Conservation (phyloP, 2,329 filamentous ascomycete species). For the Uncinocarpus reesii region DNA sequence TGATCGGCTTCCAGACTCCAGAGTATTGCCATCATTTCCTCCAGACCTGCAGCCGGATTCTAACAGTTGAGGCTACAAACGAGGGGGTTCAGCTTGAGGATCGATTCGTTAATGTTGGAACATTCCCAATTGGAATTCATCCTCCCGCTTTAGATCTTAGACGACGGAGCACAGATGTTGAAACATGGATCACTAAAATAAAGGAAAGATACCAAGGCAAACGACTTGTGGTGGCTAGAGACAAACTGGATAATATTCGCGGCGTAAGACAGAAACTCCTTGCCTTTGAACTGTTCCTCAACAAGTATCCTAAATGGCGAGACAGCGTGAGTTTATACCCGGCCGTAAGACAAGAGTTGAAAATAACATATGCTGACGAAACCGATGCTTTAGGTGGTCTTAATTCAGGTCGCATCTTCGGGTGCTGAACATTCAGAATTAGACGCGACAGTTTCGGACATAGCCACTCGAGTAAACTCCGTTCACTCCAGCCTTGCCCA, state of each 20-base stretch:
- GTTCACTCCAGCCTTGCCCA: conserved; percentile 83
- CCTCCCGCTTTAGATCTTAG: conserved; percentile 62
- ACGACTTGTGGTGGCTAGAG: conserved; percentile 79
- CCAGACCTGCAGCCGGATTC: conserved; percentile 83
- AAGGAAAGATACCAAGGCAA: conserved; percentile 78
- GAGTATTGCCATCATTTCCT: conserved; percentile 92
- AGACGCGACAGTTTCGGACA: conserved; percentile 80
- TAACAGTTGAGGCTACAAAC: conserved; percentile 79
- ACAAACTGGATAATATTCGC: conserved; percentile 87
- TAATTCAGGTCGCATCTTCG: conserved; percentile 89
- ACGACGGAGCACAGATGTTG: conserved; percentile 61
- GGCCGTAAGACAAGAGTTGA: not conserved
- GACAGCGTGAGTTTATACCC: conserved; percentile 46
- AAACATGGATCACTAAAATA: conserved; percentile 68
- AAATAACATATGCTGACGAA: not conserved
- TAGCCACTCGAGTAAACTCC: conserved; percentile 88
- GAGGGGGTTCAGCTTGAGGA: conserved; percentile 86
- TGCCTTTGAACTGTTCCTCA: conserved; percentile 85
- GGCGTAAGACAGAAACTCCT: conserved; percentile 89
- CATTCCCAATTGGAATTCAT: conserved; percentile 83
- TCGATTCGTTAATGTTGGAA: conserved; percentile 80
- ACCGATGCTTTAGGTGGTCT: conserved; percentile 50
- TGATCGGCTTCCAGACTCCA: conserved; percentile 85
- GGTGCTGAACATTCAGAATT: conserved; percentile 80
- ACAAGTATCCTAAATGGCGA: conserved; percentile 82